phyloP scores from a whole-genome alignment of 2,329 filamentous ascomycete species.

The Ascochyta rabiei region DNA sequence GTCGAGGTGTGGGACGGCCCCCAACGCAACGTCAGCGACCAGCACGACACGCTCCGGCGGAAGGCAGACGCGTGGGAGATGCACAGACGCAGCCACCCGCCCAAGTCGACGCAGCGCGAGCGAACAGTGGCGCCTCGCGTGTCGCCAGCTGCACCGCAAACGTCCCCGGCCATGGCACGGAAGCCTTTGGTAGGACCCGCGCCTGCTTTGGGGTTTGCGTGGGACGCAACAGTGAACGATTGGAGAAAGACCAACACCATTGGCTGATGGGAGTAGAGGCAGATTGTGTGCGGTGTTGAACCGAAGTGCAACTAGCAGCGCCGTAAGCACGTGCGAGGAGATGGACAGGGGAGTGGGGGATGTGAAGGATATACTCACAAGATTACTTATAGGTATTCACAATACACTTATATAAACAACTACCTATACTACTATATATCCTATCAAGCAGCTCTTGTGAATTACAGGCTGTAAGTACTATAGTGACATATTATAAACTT shows the following conservation, averaged over 20 bases:
- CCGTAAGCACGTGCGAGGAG: neutral
- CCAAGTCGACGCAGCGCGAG: neutral
- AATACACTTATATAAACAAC: no score
- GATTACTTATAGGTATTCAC: neutral
- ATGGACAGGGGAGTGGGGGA: neutral
- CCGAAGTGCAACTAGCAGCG: neutral
- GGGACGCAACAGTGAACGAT: neutral
- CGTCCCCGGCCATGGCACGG: neutral
- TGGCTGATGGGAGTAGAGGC: neutral
- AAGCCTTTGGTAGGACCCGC: neutral
- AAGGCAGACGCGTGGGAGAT: neutral
- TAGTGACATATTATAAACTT: no score
- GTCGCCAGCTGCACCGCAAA: neutral
- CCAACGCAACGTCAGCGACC: neutral
- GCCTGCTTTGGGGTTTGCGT: neutral
- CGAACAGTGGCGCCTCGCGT: neutral
- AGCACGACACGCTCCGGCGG: neutral
- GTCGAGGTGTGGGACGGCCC: constrained; percentile 1
- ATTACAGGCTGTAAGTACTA: no score
- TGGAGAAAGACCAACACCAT: neutral
- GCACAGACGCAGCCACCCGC: neutral
- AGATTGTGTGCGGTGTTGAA: no score
- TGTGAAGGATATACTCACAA: neutral
- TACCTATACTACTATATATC: no score
- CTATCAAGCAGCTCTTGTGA: no score